Evolutionary conservation across 2,329 filamentous ascomycete genomes (phyloP).

Genomic region (Epichloe aotearoae): DNA sequence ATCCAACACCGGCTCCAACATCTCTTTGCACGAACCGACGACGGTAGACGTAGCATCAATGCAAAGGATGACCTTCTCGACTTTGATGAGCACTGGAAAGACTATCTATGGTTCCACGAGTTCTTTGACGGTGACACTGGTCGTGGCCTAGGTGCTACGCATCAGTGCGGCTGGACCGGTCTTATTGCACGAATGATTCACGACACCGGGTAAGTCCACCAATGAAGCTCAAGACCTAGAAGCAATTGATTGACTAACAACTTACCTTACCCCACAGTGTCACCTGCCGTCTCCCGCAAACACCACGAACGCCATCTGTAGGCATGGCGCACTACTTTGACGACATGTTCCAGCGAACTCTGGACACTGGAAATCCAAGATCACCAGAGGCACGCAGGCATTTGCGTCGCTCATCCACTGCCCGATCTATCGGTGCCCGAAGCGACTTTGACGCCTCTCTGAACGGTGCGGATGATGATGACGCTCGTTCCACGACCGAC

Average conservation of each 20-base stretch:
- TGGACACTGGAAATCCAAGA: conserved; percentile 23
- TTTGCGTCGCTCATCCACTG: conserved; percentile 67
- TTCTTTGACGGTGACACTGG: conserved; percentile 93
- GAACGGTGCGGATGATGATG: conserved; percentile 34
- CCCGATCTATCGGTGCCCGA: conserved; percentile 68
- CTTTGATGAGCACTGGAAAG: conserved; percentile 86
- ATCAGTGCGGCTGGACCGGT: conserved; percentile 95
- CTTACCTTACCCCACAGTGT: conserved; percentile 36
- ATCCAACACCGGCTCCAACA: conserved; percentile 91
- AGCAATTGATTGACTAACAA: conserved; percentile 1
- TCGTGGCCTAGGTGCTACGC: conserved; percentile 77
- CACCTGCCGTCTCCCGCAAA: conserved; percentile 83
- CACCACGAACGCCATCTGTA: conserved; percentile 71
- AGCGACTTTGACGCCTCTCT: conserved; percentile 57
- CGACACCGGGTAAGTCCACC: conserved; percentile 68
- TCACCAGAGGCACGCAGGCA: conserved; percentile 29
- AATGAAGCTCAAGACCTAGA: neutral
- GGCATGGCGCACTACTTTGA: conserved; percentile 93
- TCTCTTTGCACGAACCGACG: conserved; percentile 70
- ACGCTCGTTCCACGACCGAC: conserved; percentile 19
- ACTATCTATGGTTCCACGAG: conserved; percentile 78
- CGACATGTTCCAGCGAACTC: conserved; percentile 54
- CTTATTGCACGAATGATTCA: conserved; percentile 95
- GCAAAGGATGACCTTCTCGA: conserved; percentile 73
- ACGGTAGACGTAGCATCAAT: conserved; percentile 82